These are phyloP conservation scores for Calonectria fujianensis DNA, from an alignment of 2,329 filamentous ascomycete genomes.

Conservation along the genomic window DNA sequence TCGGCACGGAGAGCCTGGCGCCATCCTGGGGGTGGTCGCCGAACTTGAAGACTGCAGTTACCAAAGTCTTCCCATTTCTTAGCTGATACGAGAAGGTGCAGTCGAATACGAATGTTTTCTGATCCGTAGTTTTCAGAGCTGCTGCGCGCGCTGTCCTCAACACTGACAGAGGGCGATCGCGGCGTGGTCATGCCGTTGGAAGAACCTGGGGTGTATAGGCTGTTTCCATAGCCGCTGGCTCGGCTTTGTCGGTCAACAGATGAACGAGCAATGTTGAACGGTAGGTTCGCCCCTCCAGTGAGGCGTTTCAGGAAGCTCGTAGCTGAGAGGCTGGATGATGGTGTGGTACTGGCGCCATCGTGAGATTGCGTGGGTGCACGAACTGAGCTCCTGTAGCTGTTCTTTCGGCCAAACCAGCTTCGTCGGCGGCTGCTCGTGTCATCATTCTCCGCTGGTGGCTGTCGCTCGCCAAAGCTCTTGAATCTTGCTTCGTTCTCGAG, in stretches of 20 bases:
- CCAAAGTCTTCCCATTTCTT: conserved; percentile 95
- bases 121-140: conserved; percentile 78
- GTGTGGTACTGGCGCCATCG: conserved; percentile 82
- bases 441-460: conserved; percentile 69
- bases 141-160: conserved; percentile 68
- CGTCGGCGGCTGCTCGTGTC: conserved; percentile 68
- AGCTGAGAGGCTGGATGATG: conserved; percentile 77
- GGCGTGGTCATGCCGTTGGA: conserved; percentile 70
- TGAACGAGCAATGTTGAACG: conserved; percentile 89
- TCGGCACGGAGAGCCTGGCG: conserved; percentile 75
- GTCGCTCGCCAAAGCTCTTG: conserved; percentile 81
- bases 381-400: conserved; percentile 78
- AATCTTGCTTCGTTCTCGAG: conserved; percentile 80
- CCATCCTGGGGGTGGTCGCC: conserved; percentile 80
- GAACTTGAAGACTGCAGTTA: conserved; percentile 87
- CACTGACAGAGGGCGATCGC: conserved; percentile 75
- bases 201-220: conserved; percentile 76
- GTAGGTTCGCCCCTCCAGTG: conserved; percentile 79
- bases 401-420: conserved; percentile 78
- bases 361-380: conserved; percentile 80
- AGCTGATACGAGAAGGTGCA: conserved; percentile 85
- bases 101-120: conserved; percentile 85
- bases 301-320: conserved; percentile 89
- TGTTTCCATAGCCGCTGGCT: conserved; percentile 72
- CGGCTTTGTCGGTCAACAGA: conserved; percentile 77